A percentile compares a stretch with the other conserved stretches of the same genome.
Conservation (phyloP, 768 basidiomycete species). For the Tulasnella sp. region DNA sequence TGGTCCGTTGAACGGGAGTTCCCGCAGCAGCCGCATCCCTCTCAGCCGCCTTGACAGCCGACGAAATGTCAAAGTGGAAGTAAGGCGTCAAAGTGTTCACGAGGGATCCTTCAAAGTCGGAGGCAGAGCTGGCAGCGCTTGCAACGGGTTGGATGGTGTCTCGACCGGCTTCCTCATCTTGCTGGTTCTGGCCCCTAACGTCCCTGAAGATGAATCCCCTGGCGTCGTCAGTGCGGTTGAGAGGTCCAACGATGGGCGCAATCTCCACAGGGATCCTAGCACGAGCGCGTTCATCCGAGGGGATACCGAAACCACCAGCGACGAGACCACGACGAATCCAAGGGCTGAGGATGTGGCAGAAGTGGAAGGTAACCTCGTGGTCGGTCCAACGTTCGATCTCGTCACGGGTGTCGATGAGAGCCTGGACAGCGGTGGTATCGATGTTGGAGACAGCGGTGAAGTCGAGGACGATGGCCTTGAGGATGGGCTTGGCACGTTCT, state of each 20-base stretch:
- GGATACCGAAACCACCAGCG: constrained; percentile 84
- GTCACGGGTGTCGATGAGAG: constrained; percentile 77
- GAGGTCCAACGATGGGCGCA: constrained; percentile 10
- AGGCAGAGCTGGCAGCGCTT: constrained; percentile 51
- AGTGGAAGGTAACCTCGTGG: constrained; percentile 67
- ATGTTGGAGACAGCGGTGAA: constrained; percentile 80
- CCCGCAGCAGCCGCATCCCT: constrained; percentile 1
- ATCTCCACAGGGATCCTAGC: constrained; percentile 25
- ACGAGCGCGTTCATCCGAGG: constrained; percentile 31
- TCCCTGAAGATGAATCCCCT: constrained; percentile 18
- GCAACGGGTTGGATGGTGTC: constrained; percentile 27
- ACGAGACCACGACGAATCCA: constrained; percentile 88
- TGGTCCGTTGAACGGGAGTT: neutral
- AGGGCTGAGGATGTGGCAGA: constrained; percentile 81
- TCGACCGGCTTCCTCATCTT: constrained; percentile 8
- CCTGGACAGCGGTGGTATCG: constrained; percentile 87
- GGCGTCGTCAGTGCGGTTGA: constrained; percentile 23
- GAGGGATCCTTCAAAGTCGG: constrained; percentile 18
- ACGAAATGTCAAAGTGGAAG: constrained; percentile 83
- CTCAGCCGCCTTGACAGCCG: constrained; percentile 66
- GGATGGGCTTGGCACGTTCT: constrained; percentile 50
- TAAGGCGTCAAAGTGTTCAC: constrained; percentile 1
- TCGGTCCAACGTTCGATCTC: constrained; percentile 80
- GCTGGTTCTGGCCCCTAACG: constrained; percentile 18
- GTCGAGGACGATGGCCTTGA: constrained; percentile 87